Evolutionary conservation across 2,329 filamentous ascomycete species (phyloP).

Genomic region (Colletotrichum shisoi): DNA sequence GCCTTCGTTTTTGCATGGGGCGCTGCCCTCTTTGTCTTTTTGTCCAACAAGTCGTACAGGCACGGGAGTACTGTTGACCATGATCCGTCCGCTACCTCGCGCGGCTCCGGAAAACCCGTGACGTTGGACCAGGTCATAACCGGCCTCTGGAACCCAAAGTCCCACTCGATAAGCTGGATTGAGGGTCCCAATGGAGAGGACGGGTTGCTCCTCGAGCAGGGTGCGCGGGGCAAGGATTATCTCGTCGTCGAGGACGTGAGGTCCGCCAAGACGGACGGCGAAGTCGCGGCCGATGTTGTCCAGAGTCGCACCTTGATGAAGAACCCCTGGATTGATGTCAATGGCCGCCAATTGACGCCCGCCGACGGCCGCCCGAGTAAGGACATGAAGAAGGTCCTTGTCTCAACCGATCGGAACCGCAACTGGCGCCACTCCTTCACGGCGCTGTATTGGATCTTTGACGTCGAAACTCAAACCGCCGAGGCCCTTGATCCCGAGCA

Average conservation of each 20-base stretch:
- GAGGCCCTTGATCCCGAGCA: conserved; percentile 79
- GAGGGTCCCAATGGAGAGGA: conserved; percentile 78
- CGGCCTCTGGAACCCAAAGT: conserved; percentile 70
- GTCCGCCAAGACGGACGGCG: conserved; percentile 43
- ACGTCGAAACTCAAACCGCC: conserved; percentile 80
- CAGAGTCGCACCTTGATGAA: conserved; percentile 79
- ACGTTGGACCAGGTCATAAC: conserved; percentile 74
- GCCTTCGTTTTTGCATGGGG: conserved; percentile 74
- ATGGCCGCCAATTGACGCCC: conserved; percentile 64
- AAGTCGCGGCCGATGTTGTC: conserved; percentile 47
- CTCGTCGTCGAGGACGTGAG: conserved; percentile 88
- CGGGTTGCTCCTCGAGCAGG: conserved; percentile 81
- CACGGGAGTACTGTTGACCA: conserved; percentile 69
- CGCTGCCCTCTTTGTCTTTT: conserved; percentile 70
- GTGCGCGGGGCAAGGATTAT: conserved; percentile 71
- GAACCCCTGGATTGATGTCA: conserved; percentile 66
- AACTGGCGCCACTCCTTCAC: conserved; percentile 93
- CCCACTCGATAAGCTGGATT: conserved; percentile 78
- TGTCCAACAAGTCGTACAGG: conserved; percentile 71
- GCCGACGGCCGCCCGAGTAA: conserved; percentile 76
- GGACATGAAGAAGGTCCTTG: conserved; percentile 83
- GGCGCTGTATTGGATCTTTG: conserved; percentile 88
- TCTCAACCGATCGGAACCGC: conserved; percentile 74
- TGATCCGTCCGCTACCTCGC: conserved; percentile 70
- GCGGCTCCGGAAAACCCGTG: conserved; percentile 74